Conservation (phyloP, 169 alveolate species). For the Babesia bovis region DNA sequence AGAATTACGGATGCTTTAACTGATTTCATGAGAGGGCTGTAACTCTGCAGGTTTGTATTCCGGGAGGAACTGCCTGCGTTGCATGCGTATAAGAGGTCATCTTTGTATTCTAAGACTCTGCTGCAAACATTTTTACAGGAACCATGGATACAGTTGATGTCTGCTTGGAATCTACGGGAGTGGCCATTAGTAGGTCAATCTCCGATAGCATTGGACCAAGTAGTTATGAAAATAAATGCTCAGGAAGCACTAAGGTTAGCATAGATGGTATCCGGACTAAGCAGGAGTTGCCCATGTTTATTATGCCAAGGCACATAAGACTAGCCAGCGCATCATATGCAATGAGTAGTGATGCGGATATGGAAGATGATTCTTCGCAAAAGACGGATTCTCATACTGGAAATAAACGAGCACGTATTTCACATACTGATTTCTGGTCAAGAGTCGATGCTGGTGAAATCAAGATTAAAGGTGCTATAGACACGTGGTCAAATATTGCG, state of each 20-base stretch:
- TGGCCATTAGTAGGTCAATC: not conserved
- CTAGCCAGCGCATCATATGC: slow-evolving; percentile 17
- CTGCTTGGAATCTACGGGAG: slow-evolving; percentile 5
- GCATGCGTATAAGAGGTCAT: too few relatives aligned
- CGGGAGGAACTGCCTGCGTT: too few relatives aligned
- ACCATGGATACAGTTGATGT: not conserved
- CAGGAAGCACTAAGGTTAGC: not conserved
- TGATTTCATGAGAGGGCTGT: too few relatives aligned
- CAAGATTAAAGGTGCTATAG: slow-evolving; percentile 9
- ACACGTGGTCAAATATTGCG: slow-evolving; percentile 1
- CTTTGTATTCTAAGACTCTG: too few relatives aligned
- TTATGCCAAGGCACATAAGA: slow-evolving; percentile 24
- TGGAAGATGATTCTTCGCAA: not conserved
- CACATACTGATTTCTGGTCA: slow-evolving; percentile 50
- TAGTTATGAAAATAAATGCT: not conserved
- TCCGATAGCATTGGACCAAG: not conserved
- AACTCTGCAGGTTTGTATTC: too few relatives aligned
- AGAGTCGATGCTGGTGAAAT: slow-evolving; percentile 59
- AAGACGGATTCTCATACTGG: not conserved
- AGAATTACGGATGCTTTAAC: too few relatives aligned
- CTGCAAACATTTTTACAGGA: not conserved
- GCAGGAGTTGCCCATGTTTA: not conserved
- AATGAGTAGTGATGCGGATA: slow-evolving; percentile 3
- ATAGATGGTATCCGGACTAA: not conserved
- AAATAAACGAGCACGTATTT: slow-evolving; percentile 18